phyloP scores from a whole-genome alignment of 257 asterid species.

The Vinca minor region DNA sequence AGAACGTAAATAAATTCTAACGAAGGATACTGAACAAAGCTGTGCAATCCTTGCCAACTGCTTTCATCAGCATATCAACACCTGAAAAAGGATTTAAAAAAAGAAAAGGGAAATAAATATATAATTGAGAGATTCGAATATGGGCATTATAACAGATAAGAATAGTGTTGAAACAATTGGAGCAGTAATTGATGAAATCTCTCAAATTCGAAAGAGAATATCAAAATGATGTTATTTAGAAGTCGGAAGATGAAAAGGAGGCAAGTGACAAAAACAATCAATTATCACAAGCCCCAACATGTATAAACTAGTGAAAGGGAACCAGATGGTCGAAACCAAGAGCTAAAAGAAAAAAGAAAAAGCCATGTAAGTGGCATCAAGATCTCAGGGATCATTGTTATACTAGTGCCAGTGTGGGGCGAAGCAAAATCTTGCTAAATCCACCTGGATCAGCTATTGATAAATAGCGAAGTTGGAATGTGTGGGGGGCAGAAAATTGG shows the following conservation, averaged over 20 bases:
- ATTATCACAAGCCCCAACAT: not conserved
- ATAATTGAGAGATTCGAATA: not conserved
- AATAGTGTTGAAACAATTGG: not conserved
- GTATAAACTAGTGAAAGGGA: not conserved
- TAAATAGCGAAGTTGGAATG: slow-evolving; percentile 3
- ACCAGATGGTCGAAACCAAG: not conserved
- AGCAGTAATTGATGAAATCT: not conserved
- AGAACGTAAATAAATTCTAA: not conserved
- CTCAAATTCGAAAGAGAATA: not conserved
- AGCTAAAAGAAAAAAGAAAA: not conserved
- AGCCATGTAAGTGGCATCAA: not conserved
- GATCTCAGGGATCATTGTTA: not conserved
- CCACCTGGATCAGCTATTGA: not conserved
- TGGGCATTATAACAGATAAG: not conserved
- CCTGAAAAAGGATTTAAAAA: slow-evolving; percentile 37
- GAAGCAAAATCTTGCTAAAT: not conserved
- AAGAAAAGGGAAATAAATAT: not conserved
- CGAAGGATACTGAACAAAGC: slow-evolving; percentile 88
- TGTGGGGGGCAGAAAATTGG: not conserved
- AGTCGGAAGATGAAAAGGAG: not conserved
- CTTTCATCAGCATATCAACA: slow-evolving; percentile 79
- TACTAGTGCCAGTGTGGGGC: not conserved
- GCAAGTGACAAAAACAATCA: not conserved
- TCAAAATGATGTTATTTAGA: not conserved
- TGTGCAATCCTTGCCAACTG: slow-evolving; percentile 96